Evolutionary conservation across 1,139 yeast genomes (phyloP).

Genomic region (Nakaseomyces bracarensis): DNA sequence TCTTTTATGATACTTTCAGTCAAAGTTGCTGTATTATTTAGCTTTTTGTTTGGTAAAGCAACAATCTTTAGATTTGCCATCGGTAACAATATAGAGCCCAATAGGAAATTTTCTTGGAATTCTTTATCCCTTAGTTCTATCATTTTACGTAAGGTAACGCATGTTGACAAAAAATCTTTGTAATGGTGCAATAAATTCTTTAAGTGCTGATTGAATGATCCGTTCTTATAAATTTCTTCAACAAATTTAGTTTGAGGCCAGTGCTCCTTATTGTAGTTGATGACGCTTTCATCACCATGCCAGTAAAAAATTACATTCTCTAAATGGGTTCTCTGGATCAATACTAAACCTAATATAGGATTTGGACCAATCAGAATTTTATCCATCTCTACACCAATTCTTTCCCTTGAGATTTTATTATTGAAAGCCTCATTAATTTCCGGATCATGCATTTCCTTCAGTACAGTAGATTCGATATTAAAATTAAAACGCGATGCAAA

Average conservation of each 20-base stretch:
- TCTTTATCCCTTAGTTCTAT: slow-evolving; percentile 8
- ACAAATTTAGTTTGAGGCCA: slow-evolving; percentile 13
- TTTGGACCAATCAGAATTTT: slow-evolving; percentile 61
- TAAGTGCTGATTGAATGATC: slow-evolving; percentile 18
- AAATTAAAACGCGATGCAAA: slow-evolving; percentile 79
- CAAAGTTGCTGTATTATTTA: slow-evolving; percentile 21
- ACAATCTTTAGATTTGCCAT: slow-evolving; percentile 19
- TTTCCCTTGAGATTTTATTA: slow-evolving; percentile 76
- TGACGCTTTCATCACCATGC: slow-evolving; percentile 22
- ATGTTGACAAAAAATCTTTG: slow-evolving; percentile 6
- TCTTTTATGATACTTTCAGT: slow-evolving; percentile 46
- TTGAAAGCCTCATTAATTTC: slow-evolving; percentile 52
- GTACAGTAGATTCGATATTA: slow-evolving; percentile 49
- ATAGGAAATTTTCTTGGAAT: slow-evolving; percentile 19
- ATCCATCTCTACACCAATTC: slow-evolving; percentile 79
- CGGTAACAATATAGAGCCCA: slow-evolving; percentile 23
- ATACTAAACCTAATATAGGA: slow-evolving; percentile 55
- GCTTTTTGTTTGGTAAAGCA: slow-evolving; percentile 24
- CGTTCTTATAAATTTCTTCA: slow-evolving; percentile 11
- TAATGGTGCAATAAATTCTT: slow-evolving; percentile 10
- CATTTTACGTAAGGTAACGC: slow-evolving; percentile 8
- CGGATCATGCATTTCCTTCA: slow-evolving; percentile 55
- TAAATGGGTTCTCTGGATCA: slow-evolving; percentile 49
- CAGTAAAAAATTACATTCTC: slow-evolving; percentile 48
- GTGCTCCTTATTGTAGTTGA: slow-evolving; percentile 18